These are phyloP conservation scores for Raffaelea deltoideospora DNA, from an alignment of 2,329 filamentous ascomycete genomes.

Conservation along the genomic window DNA sequence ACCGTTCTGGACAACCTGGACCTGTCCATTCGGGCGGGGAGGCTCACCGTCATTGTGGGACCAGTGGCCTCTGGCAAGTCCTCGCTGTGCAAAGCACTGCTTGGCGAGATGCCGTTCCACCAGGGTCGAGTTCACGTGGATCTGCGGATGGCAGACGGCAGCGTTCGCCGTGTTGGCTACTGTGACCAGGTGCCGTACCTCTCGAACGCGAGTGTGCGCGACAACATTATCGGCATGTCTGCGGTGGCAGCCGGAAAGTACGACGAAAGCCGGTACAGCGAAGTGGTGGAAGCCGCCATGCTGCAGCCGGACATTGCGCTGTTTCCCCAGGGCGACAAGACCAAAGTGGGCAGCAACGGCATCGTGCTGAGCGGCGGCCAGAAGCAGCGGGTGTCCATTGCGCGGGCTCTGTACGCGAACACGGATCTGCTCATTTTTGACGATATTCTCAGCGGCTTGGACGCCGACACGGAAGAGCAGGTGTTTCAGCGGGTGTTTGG, in stretches of 20 bases:
- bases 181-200: slow-evolving; percentile 23
- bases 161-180: slow-evolving; percentile 17
- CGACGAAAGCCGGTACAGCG: slow-evolving; percentile 13
- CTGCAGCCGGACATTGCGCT: slow-evolving; percentile 14
- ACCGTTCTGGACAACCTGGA: slow-evolving; percentile 16
- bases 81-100: slow-evolving; percentile 24
- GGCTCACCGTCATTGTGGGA: slow-evolving; percentile 25
- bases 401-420: slow-evolving; percentile 11
- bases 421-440: slow-evolving; percentile 11
- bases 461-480: slow-evolving; percentile 23
- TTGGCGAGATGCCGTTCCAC: slow-evolving; percentile 19
- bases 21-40: slow-evolving; percentile 15
- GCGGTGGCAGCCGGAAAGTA: slow-evolving; percentile 3
- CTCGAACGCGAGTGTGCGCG: slow-evolving; percentile 17
- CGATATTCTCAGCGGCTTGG: slow-evolving; percentile 14
- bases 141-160: slow-evolving; percentile 4
- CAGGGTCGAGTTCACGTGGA: slow-evolving; percentile 13
- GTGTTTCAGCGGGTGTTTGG: slow-evolving; percentile 25
- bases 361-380: slow-evolving; percentile 22
- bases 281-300: slow-evolving; percentile 16
- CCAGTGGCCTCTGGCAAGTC: slow-evolving; percentile 30
- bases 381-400: slow-evolving; percentile 15
- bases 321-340: slow-evolving; percentile 19
- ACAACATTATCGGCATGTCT: slow-evolving; percentile 16
- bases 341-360: slow-evolving; percentile 20